Percentiles rank a stretch among this genome's conserved stretches.
These are phyloP conservation scores for Triangularia verruculosa DNA, from an alignment of 2,329 filamentous ascomycete genomes.

Conservation along the genomic window DNA sequence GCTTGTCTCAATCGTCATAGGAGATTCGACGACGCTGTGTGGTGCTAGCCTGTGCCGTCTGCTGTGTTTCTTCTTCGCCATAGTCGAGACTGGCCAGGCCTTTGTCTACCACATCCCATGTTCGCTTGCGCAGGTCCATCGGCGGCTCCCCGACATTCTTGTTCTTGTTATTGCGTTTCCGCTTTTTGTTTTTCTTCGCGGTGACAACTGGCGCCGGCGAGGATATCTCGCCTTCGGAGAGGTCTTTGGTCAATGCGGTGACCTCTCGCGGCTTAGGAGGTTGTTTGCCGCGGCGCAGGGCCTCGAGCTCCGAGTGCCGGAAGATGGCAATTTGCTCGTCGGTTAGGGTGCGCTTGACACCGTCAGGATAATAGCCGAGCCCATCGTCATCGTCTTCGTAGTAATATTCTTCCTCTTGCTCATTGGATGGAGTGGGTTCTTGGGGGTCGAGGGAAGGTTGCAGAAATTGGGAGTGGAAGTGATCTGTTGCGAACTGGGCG, in stretches of 20 bases:
- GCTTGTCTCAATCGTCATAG: conserved; percentile 41
- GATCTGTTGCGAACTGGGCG: conserved; percentile 41
- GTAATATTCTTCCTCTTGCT: conserved; percentile 34
- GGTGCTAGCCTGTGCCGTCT: conserved; percentile 27
- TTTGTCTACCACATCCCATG: conserved; percentile 63
- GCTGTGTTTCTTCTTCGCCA: conserved; percentile 41
- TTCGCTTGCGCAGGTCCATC: conserved; percentile 61
- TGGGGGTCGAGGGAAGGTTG: conserved; percentile 28
- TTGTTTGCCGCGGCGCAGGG: conserved; percentile 56
- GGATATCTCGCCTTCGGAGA: conserved; percentile 27
- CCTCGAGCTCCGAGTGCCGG: conserved; percentile 79
- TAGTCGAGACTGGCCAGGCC: conserved; percentile 61
- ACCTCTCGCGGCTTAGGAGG: conserved; percentile 35
- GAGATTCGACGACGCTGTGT: conserved; percentile 45
- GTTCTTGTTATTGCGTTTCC: conserved; percentile 28
- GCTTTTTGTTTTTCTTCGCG: conserved; percentile 31
- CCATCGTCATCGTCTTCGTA: conserved; percentile 58
- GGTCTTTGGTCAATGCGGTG: conserved; percentile 9
- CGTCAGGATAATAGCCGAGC: conserved; percentile 82
- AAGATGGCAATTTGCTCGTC: conserved; percentile 91
- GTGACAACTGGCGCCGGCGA: conserved; percentile 22
- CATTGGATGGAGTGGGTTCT: conserved; percentile 17
- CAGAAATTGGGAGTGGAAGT: conserved; percentile 48
- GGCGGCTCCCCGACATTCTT: conserved; percentile 40
- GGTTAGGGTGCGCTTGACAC: conserved; percentile 82